Percentiles rank a stretch among this genome's conserved stretches.
Evolutionary conservation across 2,329 filamentous ascomycete genomes (phyloP).

Genomic region (Cordyceps militaris): DNA sequence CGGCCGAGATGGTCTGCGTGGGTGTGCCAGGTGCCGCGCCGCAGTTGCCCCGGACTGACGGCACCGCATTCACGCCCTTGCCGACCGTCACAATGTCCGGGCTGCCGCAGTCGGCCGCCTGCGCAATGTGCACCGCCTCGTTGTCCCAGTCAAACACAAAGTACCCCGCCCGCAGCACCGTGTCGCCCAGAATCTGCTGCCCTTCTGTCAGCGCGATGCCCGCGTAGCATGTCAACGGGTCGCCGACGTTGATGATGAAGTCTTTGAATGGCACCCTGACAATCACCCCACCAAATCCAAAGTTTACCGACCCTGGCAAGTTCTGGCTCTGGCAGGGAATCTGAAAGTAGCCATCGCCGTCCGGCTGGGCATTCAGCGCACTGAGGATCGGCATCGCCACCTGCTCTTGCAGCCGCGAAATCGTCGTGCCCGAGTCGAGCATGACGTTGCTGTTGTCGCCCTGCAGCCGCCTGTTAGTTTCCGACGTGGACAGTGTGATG

Average conservation of each 20-base stretch:
- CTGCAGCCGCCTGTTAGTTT: slow-evolving; percentile 22
- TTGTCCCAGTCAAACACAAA: slow-evolving; percentile 43
- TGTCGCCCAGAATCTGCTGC: slow-evolving; percentile 38
- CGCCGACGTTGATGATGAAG: slow-evolving; percentile 40
- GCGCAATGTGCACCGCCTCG: slow-evolving; percentile 32
- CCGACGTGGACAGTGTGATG: slow-evolving; percentile 19
- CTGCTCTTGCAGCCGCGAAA: slow-evolving; percentile 37
- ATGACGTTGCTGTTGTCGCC: slow-evolving; percentile 34
- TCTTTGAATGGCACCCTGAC: slow-evolving; percentile 40
- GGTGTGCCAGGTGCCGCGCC: slow-evolving; percentile 20
- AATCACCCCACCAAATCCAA: slow-evolving; percentile 36
- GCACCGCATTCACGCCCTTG: slow-evolving; percentile 26
- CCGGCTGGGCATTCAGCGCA: slow-evolving; percentile 34
- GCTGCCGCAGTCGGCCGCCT: slow-evolving; percentile 34
- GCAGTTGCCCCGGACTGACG: slow-evolving; percentile 29
- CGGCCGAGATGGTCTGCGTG: not conserved
- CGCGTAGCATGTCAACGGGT: slow-evolving; percentile 32
- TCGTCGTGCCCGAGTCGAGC: slow-evolving; percentile 47
- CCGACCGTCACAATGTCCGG: slow-evolving; percentile 32
- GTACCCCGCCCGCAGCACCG: slow-evolving; percentile 37
- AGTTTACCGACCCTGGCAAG: slow-evolving; percentile 37
- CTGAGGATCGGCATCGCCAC: slow-evolving; percentile 37
- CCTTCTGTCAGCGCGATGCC: slow-evolving; percentile 34
- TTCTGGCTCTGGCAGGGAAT: slow-evolving; percentile 36
- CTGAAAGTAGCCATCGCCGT: slow-evolving; percentile 36